These are phyloP conservation scores for Penicillium silybi DNA, from an alignment of 495 filamentous ascomycete genomes.

Conservation along the genomic window DNA sequence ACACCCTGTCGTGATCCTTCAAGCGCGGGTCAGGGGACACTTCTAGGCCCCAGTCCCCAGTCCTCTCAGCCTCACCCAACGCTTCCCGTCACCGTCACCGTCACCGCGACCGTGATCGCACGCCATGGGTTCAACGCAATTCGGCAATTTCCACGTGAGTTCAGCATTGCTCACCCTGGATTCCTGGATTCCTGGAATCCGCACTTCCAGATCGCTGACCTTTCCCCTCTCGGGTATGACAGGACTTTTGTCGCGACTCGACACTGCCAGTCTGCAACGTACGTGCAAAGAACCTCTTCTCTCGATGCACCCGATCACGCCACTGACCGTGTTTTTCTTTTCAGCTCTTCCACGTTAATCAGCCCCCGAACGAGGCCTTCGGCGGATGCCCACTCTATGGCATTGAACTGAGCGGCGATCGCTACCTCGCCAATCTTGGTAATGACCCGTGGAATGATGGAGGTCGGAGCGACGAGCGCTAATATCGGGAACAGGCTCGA, in stretches of 20 bases:
- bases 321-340: conserved; percentile 17
- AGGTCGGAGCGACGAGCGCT: too few species aligned
- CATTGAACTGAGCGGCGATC: conserved; percentile 60
- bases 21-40: conserved; percentile 32
- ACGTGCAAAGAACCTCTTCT: conserved; percentile 46
- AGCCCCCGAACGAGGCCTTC: conserved; percentile 50
- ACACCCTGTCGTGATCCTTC: conserved; percentile 23
- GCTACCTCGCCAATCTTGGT: conserved; percentile 82
- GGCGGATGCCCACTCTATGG: conserved; percentile 69
- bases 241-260: conserved; percentile 95
- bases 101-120: not conserved
- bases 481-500: conserved; percentile 65
- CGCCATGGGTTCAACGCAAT: conserved; percentile 63
- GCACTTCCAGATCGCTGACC: conserved; percentile 16
- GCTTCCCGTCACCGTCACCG: too few species aligned
- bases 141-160: conserved; percentile 88
- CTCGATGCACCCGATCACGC: not conserved
- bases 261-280: conserved; percentile 97
- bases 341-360: conserved; percentile 50
- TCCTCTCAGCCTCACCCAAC: conserved; percentile 1
- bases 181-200: conserved; percentile 1
- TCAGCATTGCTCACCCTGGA: conserved; percentile 11
- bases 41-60: conserved; percentile 11
- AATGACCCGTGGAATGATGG: conserved; percentile 24
- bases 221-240: conserved; percentile 12